These are phyloP conservation scores for Peniophora sp. DNA, from an alignment of 1,284 basidiomycete species.

Conservation along the genomic window DNA sequence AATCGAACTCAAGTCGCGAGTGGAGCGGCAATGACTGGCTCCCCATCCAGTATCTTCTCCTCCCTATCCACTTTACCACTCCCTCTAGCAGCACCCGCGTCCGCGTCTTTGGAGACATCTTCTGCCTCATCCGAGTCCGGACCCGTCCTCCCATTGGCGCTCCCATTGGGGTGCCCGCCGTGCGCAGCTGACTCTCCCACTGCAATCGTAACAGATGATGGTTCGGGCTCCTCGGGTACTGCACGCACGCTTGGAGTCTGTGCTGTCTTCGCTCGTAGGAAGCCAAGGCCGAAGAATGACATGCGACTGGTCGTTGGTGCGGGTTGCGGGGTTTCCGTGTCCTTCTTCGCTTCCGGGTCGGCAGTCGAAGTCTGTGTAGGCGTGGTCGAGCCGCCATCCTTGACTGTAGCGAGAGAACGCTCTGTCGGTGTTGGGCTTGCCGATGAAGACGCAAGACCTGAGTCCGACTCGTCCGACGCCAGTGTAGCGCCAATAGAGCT, in stretches of 20 bases:
- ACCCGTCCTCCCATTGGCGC: too few species aligned
- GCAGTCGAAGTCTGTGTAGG: constrained; percentile 1
- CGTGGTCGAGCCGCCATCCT: neutral
- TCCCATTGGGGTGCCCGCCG: too few species aligned
- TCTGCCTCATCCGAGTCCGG: too few species aligned
- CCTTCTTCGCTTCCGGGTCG: constrained; percentile 41
- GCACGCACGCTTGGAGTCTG: constrained; percentile 18
- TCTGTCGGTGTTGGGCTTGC: constrained; percentile 8
- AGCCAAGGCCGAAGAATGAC: constrained; percentile 50
- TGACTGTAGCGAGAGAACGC: constrained; percentile 1
- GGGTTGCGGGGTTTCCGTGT: constrained; percentile 44
- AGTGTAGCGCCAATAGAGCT: neutral
- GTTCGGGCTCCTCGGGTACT: constrained; percentile 13
- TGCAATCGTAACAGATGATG: neutral
- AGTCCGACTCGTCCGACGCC: constrained; percentile 16
- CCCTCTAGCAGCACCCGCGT: too few species aligned
- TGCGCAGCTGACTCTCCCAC: too few species aligned
- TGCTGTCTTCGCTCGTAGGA: constrained; percentile 44
- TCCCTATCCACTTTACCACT: constrained; percentile 10
- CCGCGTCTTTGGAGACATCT: too few species aligned
- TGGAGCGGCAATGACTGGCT: constrained; percentile 4
- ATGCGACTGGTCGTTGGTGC: constrained; percentile 28
- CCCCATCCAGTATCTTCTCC: constrained; percentile 16
- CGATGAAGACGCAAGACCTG: constrained; percentile 16
- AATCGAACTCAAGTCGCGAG: neutral